Base-by-base conservation (phyloP, 371 early-diverging fungal species). In the Mucor piriformis region DNA sequence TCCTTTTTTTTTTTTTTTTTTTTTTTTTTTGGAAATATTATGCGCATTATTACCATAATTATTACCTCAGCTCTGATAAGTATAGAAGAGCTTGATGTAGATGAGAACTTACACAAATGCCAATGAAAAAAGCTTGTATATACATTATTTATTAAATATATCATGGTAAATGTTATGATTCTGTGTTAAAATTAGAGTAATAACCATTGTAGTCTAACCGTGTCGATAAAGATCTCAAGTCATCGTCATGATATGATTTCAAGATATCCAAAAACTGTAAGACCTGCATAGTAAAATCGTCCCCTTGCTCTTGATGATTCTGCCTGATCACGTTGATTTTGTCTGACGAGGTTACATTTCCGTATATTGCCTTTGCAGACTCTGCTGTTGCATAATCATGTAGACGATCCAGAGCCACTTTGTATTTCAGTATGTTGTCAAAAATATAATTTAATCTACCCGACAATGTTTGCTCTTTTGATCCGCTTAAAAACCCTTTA, bases 131-230 rank as follows among this genome's bases (percentile, higher is more conserved):
- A n/a, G n/a, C n/a, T n/a, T n/a, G n/a, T n/a, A n/a, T n/a, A n/a
- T 18, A 18, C 18, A 18, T 42, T 42, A 18, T 18, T 42, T 42
- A 18, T 18, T 13, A 12, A 18, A 42, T n/a, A 18, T 42, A 21
- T 18, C n/a, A 42, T 42, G 3, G 18, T 42, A 18, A 8, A 10
- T n/a, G 6, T 29, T 34, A 20, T 21, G 56, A 46, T 6, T 33
- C 20, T 32, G 46, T 25, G 25, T 61, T 3, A 21, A 56, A 62
- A 7, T n/a, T 18, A 23, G 76, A 65, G 62, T 90, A 90, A 61
- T 83, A 82, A 57, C 85, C 86, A 67, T 94, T 95, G 66, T 90
- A 95, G 66, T 95, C 87, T 42, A 94, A 72, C 1, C 93, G 79
- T 15, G 70, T 90, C 70, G 63, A 84, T 69, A 71, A 85, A 64